These are phyloP conservation scores for Cicer arietinum DNA, from an alignment of 306 rosid species.

Conservation along the genomic window DNA sequence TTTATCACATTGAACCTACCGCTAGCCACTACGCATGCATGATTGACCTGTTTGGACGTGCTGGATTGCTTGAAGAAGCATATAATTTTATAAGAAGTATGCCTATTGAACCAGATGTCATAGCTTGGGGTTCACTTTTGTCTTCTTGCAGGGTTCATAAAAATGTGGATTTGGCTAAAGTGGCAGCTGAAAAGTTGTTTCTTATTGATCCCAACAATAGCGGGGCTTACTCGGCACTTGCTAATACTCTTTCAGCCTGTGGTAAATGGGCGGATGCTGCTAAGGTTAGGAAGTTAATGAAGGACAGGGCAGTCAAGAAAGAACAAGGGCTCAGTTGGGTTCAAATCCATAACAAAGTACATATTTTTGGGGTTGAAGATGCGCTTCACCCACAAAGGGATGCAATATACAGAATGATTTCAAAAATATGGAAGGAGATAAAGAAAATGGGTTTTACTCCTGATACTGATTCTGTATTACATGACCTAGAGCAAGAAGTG, in stretches of 20 bases:
- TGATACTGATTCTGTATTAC: slow-evolving; percentile 64
- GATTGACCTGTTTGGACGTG: slow-evolving; percentile 82
- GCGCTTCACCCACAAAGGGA: slow-evolving; percentile 73
- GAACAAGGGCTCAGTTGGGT: slow-evolving; percentile 90
- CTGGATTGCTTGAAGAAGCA: slow-evolving; percentile 89
- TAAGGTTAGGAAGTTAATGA: slow-evolving; percentile 79
- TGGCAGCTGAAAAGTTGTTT: slow-evolving; percentile 84
- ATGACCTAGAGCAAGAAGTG: slow-evolving; percentile 76
- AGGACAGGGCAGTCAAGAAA: slow-evolving; percentile 82
- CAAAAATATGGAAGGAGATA: slow-evolving; percentile 79
- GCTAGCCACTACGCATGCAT: slow-evolving; percentile 82
- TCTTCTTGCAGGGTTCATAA: slow-evolving; percentile 78
- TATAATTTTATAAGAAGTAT: slow-evolving; percentile 59
- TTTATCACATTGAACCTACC: slow-evolving; percentile 79
- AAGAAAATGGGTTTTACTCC: slow-evolving; percentile 81
- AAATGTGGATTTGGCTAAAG: slow-evolving; percentile 72
- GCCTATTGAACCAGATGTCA: slow-evolving; percentile 81
- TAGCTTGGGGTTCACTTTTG: slow-evolving; percentile 88
- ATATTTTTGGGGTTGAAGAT: slow-evolving; percentile 82
- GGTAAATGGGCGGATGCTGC: slow-evolving; percentile 90
- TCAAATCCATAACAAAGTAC: slow-evolving; percentile 72
- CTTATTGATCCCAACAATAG: slow-evolving; percentile 80
- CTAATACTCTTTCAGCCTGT: slow-evolving; percentile 81
- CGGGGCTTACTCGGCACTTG: slow-evolving; percentile 83
- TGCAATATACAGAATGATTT: slow-evolving; percentile 66